phyloP scores from a whole-genome alignment of 2,329 filamentous ascomycete species.

The Phoma sp. region DNA sequence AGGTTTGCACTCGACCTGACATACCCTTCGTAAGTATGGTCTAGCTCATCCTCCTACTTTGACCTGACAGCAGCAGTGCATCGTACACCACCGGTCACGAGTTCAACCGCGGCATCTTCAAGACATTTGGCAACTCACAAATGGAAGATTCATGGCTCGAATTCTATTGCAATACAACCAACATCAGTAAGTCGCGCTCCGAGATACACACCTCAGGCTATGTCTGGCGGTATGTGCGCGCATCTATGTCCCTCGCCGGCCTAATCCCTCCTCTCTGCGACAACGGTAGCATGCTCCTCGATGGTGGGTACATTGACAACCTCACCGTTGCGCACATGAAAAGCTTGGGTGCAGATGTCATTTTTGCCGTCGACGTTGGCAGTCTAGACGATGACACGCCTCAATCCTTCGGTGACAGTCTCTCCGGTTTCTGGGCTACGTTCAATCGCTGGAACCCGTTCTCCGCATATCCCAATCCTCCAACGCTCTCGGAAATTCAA shows the following conservation, averaged over 20 bases:
- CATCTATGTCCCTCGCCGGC: conserved; percentile 95
- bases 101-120: conserved; percentile 99
- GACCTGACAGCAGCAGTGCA: conserved; percentile 53
- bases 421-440: conserved; percentile 94
- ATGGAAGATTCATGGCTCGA: conserved; percentile 99
- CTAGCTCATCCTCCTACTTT: neutral
- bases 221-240: conserved; percentile 94
- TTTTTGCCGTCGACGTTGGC: conserved; percentile 95
- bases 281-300: conserved; percentile 94
- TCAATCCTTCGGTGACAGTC: conserved; percentile 89
- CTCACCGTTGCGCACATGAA: conserved; percentile 98
- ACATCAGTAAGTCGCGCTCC: conserved; percentile 90
- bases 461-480: conserved; percentile 85
- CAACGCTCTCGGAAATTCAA: conserved; percentile 94
- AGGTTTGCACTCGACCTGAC: conserved; percentile 96
- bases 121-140: conserved; percentile 94
- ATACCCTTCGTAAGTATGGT: conserved; percentile 73
- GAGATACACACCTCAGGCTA: conserved; percentile 97
- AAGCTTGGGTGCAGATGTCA: conserved; percentile 86
- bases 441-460: conserved; percentile 98
- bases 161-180: conserved; percentile 99
- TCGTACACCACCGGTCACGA: conserved; percentile 98
- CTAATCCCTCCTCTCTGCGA: conserved; percentile 93
- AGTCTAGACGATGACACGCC: conserved; percentile 90
- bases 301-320: conserved; percentile 97